Evolutionary conservation across 2,329 filamentous ascomycete genomes (phyloP), one percentile per base, ranked within the genome.

Genomic region (Dactylellina drechsleri): DNA sequence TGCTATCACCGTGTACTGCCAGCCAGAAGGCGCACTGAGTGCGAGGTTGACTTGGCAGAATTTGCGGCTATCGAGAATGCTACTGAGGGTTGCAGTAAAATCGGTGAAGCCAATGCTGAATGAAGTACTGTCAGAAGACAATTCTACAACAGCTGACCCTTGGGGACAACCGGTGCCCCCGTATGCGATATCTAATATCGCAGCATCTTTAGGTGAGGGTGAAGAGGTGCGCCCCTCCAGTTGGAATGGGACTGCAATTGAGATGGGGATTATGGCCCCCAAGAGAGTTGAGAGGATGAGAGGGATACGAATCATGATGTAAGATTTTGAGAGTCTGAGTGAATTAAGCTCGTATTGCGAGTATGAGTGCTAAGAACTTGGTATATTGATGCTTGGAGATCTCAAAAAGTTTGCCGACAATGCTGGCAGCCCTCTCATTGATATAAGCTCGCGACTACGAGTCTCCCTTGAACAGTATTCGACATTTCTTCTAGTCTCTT

Each of bases 121-220:
- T 13, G 66, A 56, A 4, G 26, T 62, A 16, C 28, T 45, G 28
- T 71, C 66, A 16, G 50, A 4, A 13, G 47, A 49, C 5, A 62
- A 28, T 28, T 57, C 36, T 7, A 71, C 23, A 16, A 28, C 62
- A 31, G 59, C 66, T 13, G 66, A 71, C 2, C 66, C 66, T 16
- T 62, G 58, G 23, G 66, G 66, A 20, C 66, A 71, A 13, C 66
- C 66, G 10, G 66, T 71, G 36, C 66, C 66, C 4, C 58, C 66
- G 16, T 71, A 71, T n/a, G 57, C 66, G 49, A 71, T 71, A 13
- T 57, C n/a, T 36, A 31, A 23, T 28, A 68, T 68, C 3, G 43
- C 26, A 4, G 60, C 31, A 54, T 68, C 65, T 45, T 53, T 60
- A 10, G 64, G 64, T 43, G 52, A 23, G 23, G 23, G 40, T 31